phyloP scores from a whole-genome alignment of 2,329 filamentous ascomycete genomes.

The Pseudodiploospora longispora region DNA sequence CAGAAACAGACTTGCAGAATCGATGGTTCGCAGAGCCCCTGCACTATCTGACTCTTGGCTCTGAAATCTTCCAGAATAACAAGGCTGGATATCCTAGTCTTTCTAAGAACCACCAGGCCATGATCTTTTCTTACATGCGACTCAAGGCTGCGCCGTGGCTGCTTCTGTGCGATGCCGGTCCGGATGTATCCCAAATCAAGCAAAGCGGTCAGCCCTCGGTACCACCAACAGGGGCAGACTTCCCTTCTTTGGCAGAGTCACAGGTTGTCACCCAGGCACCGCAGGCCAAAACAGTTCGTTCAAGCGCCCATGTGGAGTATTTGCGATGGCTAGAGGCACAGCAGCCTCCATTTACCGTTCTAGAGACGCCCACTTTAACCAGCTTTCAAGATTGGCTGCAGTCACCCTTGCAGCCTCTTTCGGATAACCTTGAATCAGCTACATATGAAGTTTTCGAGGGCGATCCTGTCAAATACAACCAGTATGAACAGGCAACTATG shows the following conservation, averaged over 20 bases:
- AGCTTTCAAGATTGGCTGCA: conserved; percentile 89
- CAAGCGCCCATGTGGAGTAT: conserved; percentile 60
- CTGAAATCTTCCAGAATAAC: conserved; percentile 51
- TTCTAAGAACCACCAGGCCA: conserved; percentile 49
- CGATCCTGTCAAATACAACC: conserved; percentile 94
- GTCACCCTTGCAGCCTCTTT: conserved; percentile 85
- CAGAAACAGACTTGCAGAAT: conserved; percentile 51
- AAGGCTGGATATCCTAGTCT: conserved; percentile 54
- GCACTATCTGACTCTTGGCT: conserved; percentile 49
- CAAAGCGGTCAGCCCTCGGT: conserved; percentile 16
- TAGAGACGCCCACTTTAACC: conserved; percentile 44
- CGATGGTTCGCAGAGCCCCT: conserved; percentile 64
- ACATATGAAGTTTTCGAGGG: conserved; percentile 99
- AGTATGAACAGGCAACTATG: conserved; percentile 80
- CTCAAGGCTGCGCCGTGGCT: conserved; percentile 56
- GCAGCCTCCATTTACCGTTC: conserved; percentile 53
- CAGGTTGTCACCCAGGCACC: conserved; percentile 22
- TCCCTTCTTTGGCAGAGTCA: conserved; percentile 66
- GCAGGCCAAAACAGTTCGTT: conserved; percentile 21
- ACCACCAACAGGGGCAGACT: conserved; percentile 40
- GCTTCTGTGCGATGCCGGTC: conserved; percentile 54
- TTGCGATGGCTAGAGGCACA: conserved; percentile 75
- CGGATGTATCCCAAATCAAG: conserved; percentile 29
- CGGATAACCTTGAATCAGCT: conserved; percentile 92
- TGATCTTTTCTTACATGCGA: conserved; percentile 56